Base-by-base conservation (phyloP, 2,329 filamentous ascomycete genomes). In the Hypoxylon sp. region DNA sequence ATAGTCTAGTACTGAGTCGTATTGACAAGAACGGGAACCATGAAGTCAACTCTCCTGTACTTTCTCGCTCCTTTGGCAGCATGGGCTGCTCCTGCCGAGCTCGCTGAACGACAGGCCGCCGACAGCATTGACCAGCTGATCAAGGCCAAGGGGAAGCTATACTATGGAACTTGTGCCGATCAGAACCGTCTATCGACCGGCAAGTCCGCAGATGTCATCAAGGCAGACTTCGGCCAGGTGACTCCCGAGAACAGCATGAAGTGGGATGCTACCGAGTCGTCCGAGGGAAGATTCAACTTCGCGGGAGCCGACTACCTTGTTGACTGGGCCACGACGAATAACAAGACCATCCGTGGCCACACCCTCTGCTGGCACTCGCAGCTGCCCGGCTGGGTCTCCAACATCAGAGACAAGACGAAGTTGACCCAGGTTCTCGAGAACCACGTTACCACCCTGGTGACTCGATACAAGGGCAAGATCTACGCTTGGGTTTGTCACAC, bases 171-270 rank as follows among this genome's bases (percentile, higher is more conserved):
- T 13, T 83, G 82, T 61, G 82, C 86, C 1, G 89, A 92, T 74
- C 82, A 86, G 74, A 81, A 80, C 68, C 83, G 81, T 10, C 83
- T 92, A 3, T 81, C 76, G 35, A 76, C 81, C 8, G 83, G 81
- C 61, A 81, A 84, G 70, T 87, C 85, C 65, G 83, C 83, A n/a
- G 82, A 83, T 64, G 84, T 90, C 74, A 87, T 92, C 77, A 84
- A 85, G 69, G 81, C 82, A 59, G 82, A 90, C 78, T 92, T 91
- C 69, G 89, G 89, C 20, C 86, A 89, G 77, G 82, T 92, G 22
- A 91, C 90, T 0, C 85, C 87, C 1, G 90, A 92, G 82, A 92
- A 92, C 83, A 88, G 84, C 76, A 90, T 91, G 86, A 92, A 92
- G 80, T 92, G 89, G 89, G 88, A 91, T 72, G 80, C 85, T 35